Conservation (phyloP, 164 flowering plant species). For the Tetrastigma voinierianum region DNA sequence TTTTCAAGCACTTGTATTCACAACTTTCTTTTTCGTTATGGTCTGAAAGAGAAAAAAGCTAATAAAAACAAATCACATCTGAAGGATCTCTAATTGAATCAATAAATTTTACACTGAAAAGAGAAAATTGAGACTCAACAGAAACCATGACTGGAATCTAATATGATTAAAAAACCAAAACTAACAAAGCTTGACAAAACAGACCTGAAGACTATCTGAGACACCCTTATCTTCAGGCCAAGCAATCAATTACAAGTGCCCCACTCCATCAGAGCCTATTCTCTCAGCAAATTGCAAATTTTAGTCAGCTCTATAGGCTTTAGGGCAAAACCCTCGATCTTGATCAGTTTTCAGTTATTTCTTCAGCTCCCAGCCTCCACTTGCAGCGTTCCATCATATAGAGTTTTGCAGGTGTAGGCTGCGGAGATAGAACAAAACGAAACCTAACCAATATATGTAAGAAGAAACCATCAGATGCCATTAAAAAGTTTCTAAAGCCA, state of each 20-base stretch:
- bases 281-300: conserved; percentile 72
- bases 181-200: conserved; percentile 7
- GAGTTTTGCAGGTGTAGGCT: conserved; percentile 82
- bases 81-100: neutral
- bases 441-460: conserved; percentile 48
- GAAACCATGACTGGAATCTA: neutral
- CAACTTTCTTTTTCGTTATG: neutral
- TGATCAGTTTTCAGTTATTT: conserved; percentile 58
- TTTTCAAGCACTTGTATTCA: neutral
- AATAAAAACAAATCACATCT: neutral
- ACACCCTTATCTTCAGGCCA: conserved; percentile 72
- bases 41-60: neutral
- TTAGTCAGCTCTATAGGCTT: conserved; percentile 81
- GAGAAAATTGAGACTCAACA: neutral
- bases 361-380: conserved; percentile 81
- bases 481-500: neutral
- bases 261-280: conserved; percentile 88
- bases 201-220: conserved; percentile 91
- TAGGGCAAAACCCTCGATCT: conserved; percentile 87
- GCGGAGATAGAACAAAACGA: conserved; percentile 84
- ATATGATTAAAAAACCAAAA: neutral
- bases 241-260: conserved; percentile 96
- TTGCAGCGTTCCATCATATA: conserved; percentile 72
- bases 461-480: conserved; percentile 6
- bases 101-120: neutral